Conservation (phyloP, 805 yeast genomes). For the Kuraishia molischiana region DNA sequence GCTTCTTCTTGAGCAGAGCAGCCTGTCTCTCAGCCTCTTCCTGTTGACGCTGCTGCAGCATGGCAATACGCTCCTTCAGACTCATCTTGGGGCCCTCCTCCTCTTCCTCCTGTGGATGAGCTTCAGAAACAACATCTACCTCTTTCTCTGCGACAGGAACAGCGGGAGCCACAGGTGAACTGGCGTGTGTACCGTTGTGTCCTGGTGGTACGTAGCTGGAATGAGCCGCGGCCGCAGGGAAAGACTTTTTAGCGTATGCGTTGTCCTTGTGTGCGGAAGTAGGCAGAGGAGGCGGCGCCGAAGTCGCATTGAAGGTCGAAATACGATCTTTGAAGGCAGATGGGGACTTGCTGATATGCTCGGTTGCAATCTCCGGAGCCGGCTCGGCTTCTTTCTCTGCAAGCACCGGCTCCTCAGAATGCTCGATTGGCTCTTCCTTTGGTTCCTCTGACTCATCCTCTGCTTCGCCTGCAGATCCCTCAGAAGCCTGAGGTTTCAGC, state of each 20-base stretch:
- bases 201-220: slow-evolving; percentile 49
- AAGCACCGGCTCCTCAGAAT: slow-evolving; percentile 2
- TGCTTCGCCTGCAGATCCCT: not conserved
- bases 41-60: slow-evolving; percentile 4
- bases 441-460: slow-evolving; percentile 3
- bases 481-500: slow-evolving; percentile 4
- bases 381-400: no score
- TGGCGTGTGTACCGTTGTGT: slow-evolving; percentile 7
- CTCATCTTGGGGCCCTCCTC: slow-evolving; percentile 68
- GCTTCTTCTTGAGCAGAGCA: slow-evolving; percentile 3
- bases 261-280: slow-evolving; percentile 25
- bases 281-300: slow-evolving; percentile 21
- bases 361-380: not conserved
- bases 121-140: slow-evolving; percentile 13
- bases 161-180: no score
- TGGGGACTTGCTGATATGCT: not conserved
- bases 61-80: slow-evolving; percentile 66
- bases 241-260: slow-evolving; percentile 46
- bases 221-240: no score
- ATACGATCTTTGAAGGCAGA: slow-evolving; percentile 33
- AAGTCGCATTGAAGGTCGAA: slow-evolving; percentile 37
- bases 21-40: slow-evolving; percentile 4
- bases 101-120: slow-evolving; percentile 21
- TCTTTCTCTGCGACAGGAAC: slow-evolving; percentile 12
- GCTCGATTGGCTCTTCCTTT: no score